Evolutionary conservation across 2,329 filamentous ascomycete genomes (phyloP).

Genomic region (Emmonsiellopsis sp.): DNA sequence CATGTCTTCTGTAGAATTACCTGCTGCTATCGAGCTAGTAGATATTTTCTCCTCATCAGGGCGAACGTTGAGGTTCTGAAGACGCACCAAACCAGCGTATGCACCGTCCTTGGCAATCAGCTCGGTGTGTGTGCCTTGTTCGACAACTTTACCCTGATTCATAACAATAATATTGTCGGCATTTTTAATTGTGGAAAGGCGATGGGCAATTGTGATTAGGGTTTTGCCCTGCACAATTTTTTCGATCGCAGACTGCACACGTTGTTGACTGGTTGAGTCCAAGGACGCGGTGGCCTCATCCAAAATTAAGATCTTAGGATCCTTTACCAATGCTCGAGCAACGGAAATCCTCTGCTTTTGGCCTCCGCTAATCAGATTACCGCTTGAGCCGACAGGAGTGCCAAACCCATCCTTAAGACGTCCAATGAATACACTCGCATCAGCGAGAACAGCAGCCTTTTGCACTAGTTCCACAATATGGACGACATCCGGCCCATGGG

Average conservation of each 20-base stretch:
- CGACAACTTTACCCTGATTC: slow-evolving; percentile 16
- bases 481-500: slow-evolving; percentile 35
- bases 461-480: slow-evolving; percentile 39
- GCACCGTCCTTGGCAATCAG: slow-evolving; percentile 23
- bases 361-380: slow-evolving; percentile 20
- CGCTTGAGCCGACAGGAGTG: slow-evolving; percentile 52
- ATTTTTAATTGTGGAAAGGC: slow-evolving; percentile 20
- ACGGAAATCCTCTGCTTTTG: slow-evolving; percentile 61
- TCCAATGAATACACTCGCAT: slow-evolving; percentile 49
- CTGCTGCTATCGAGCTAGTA: slow-evolving; percentile 2
- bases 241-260: slow-evolving; percentile 17
- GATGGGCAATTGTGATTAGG: slow-evolving; percentile 21
- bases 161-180: slow-evolving; percentile 23
- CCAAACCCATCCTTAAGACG: slow-evolving; percentile 42
- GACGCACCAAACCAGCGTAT: slow-evolving; percentile 36
- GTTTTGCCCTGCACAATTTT: slow-evolving; percentile 13
- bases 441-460: slow-evolving; percentile 47
- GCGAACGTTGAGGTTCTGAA: slow-evolving; percentile 28
- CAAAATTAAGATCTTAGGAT: slow-evolving; percentile 63
- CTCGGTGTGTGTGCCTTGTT: slow-evolving; percentile 18
- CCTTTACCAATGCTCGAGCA: slow-evolving; percentile 69
- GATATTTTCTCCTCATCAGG: slow-evolving; percentile 4
- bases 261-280: slow-evolving; percentile 18
- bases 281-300: slow-evolving; percentile 23
- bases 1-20: background rate